Evolutionary conservation across 495 filamentous ascomycete species (phyloP), one percentile per base, ranked within the genome.

Genomic region (Trichoderma erinaceum): DNA sequence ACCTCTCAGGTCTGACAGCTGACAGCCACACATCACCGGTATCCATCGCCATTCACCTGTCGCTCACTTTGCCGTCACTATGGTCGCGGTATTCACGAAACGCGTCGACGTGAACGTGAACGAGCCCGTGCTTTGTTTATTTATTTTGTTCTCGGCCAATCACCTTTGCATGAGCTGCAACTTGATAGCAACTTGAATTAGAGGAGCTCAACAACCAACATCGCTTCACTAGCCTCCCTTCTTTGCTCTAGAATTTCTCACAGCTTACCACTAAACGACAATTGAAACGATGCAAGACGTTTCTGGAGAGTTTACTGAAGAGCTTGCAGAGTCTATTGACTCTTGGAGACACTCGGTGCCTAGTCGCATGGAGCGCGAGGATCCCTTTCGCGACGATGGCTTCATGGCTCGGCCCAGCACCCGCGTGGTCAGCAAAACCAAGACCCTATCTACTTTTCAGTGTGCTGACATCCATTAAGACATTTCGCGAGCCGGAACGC

Each of bases 321-420:
- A 65, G 11, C 64, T 44, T 16, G 56, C 56, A 12, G 56, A 29
- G 23, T 32, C 23, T 15, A 46, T 65, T 16, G 64, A 66, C 21
- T 25, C 41, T 27, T 66, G 65, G 65, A 50, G 65, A 29, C 38
- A 32, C 15, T 50, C 44, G 21, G 43, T 66, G 1, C 65, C 65
- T 5, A 48, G 41, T 7, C 41, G 25, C 41, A 43, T 48, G 41
- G 65, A 50, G 38, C 65, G 65, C 21, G 27, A 46, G 0, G 65
- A 65, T 44, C 64, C 64, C 35, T 65, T 65, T 43, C 5, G 3
- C 41, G 25, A 66, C 43, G 41, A 48, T 27, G 65, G 44, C 65
- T 44, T 50, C 27, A 21, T 15, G 13, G 21, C 16, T 2, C 65
- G 65, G 3, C 65, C 65, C 7, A 27, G n/a, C 15, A 66, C 65